Conservation (phyloP, 768 basidiomycete genomes). For the Boletus reticuloceps region DNA sequence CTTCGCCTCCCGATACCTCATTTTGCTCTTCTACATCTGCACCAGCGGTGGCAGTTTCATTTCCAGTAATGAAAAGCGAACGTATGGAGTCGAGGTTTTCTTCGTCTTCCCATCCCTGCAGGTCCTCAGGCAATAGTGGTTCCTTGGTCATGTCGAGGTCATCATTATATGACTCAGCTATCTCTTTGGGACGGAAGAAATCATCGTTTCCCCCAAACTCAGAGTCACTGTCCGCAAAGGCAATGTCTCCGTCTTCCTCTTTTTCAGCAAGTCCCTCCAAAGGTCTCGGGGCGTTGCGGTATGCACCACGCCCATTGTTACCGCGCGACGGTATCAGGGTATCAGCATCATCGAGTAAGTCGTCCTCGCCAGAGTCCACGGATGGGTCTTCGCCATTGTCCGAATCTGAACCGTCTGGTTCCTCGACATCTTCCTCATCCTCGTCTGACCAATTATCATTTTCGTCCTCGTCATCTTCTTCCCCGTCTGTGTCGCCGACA, state of each 20-base stretch:
- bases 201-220: conserved; percentile 62
- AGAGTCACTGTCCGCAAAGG: conserved; percentile 79
- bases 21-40: conserved; percentile 40
- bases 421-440: conserved; percentile 4
- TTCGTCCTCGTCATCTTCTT: conserved; percentile 22
- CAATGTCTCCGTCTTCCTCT: conserved; percentile 43
- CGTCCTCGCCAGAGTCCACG: background rate
- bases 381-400: background rate
- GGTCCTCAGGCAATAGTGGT: conserved; percentile 41
- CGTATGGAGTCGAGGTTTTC: conserved; percentile 83
- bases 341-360: conserved; percentile 5
- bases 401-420: background rate
- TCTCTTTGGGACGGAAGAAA: conserved; percentile 63
- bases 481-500: conserved; percentile 37
- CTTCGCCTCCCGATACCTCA: conserved; percentile 38
- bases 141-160: conserved; percentile 72
- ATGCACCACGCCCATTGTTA: conserved; percentile 51
- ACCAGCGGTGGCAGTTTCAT: conserved; percentile 30
- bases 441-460: conserved; percentile 15
- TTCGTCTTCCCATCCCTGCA: conserved; percentile 83
- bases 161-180: conserved; percentile 40
- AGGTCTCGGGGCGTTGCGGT: conserved; percentile 40
- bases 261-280: conserved; percentile 36
- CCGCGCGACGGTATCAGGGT: background rate
- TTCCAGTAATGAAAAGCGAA: conserved; percentile 87